Base-by-base conservation (phyloP, 306 rosid species). In the Ormosia semicastrata region DNA sequence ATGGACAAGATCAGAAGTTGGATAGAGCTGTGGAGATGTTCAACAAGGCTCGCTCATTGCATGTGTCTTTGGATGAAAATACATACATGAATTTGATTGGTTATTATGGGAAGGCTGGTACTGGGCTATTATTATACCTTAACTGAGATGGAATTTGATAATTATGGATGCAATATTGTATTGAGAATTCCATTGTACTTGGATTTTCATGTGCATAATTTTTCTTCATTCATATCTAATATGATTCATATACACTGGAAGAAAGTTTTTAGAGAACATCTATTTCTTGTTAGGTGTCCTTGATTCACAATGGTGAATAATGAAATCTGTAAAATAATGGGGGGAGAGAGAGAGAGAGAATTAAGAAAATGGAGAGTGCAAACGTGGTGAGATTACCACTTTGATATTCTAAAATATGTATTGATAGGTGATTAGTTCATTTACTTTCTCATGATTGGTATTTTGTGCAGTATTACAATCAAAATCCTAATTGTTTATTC, bases 21-120 rank as follows among this genome's bases (percentile, higher is more conserved):
- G 95, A 91, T 68, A 87, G 32, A 87, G 99, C 97, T 62, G 82
- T 87, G 52, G 95, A 89, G 85, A 91, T 95, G 89, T 86, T 95
- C 87, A 82, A 88, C 82, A 78, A 85, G 62, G 98, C 95, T 83
- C 50, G 86, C 49, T 64, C 86, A 62, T 80, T 73, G 60, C 89
- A 83, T 63, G 73, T 85, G 82, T 59, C 86, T 80, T 84, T 88
- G 71, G 98, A 91, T 89, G 99, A 88, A 85, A 93, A 87, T 84
- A 81, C 93, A 44, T 90, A 83, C 85, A 88, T 87, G 91, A 93
- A 95, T 87, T 74, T 95, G 90, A 91, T 95, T 79, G 92, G 90
- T 89, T 89, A 80, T 86, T 95, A 88, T 54, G 99, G 98, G 78
- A 95, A 95, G 81, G 93, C 95, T 80, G 98, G 98, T 95, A 92